phyloP scores from a whole-genome alignment of 2,329 filamentous ascomycete species.

The Ophiostoma fasciatum region DNA sequence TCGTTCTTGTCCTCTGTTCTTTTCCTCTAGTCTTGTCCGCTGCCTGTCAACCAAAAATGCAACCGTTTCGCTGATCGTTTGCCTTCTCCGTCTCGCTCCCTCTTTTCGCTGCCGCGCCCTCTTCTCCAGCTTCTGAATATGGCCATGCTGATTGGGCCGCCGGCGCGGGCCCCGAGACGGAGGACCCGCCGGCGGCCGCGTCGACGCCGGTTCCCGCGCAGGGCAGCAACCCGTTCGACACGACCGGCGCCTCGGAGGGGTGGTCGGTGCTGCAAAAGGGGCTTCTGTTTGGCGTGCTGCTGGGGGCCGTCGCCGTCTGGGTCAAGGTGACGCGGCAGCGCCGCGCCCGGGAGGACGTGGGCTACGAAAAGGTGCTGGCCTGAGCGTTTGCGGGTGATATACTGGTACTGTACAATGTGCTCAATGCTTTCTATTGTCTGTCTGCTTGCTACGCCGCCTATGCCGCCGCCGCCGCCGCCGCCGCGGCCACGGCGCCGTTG shows the following conservation, averaged over 20 bases:
- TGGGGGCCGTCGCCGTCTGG: conserved; percentile 30
- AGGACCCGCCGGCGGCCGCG: conserved; percentile 8
- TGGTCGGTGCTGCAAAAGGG: conserved; percentile 34
- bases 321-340: conserved; percentile 24
- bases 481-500: not conserved
- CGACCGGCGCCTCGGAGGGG: conserved; percentile 16
- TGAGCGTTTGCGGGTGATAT: too few species aligned
- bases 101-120: too few species aligned
- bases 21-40: too few species aligned
- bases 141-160: conserved; percentile 23
- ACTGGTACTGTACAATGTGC: too few species aligned
- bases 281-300: conserved; percentile 33
- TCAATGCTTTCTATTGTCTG: too few species aligned
- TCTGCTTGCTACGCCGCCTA: too few species aligned
- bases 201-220: not conserved
- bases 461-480: too few species aligned
- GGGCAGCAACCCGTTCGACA: not conserved
- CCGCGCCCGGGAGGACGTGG: conserved; percentile 19
- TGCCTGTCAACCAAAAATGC: too few species aligned
- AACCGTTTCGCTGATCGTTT: too few species aligned
- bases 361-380: conserved; percentile 30
- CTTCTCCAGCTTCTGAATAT: conserved; percentile 17
- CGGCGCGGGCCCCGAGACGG: conserved; percentile 19
- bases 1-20: conserved; percentile 12
- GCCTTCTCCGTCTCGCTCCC: too few species aligned